Base-by-base conservation (phyloP, 495 filamentous ascomycete species). In the Patellaria atrata region DNA sequence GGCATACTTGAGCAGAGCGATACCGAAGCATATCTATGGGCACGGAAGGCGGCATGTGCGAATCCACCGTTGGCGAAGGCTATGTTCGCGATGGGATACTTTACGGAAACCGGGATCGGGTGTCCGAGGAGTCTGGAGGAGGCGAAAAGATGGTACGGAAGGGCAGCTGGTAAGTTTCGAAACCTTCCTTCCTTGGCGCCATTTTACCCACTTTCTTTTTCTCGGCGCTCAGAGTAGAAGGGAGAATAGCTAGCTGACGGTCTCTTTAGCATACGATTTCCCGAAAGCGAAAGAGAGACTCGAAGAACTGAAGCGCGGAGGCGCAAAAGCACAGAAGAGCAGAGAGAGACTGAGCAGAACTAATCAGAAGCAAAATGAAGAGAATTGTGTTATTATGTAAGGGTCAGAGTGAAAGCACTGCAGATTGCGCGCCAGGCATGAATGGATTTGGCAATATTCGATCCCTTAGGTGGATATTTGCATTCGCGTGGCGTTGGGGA, bases 1-100 rank as follows among this genome's bases (percentile, higher is more conserved):
- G 83, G 82, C 0, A 79, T 94, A 16, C 60, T 97, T 25, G 71
- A 81, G 50, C 87, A 93, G 52, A 92, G 77, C 44, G 89, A 97
- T 43, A 92, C 82, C 2, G 89, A 97, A 52, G 89, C 89, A 1
- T 97, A 94, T 49, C 71, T 97, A 1, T 97, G 89, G 89, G 89
- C 89, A 5, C 65, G 89, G 2, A 94, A 94, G 55, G 86, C 89
- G 7, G 87, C 89, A 1, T 67, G 72, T 28, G 75, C 79, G 8
- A 82, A 85, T 5, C 58, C 54, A 15, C 56, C 58, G 22, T 58
- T 94, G 22, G 70, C 77, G 3, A 96, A 96, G 64, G 89, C 87
- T 0, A 79, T 94, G 57, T 94, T 93, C 63, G 89, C 89, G 0
- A 86, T 97, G 82, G 89, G 89, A 2, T 94, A 94, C 54, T 96